A percentile compares a stretch with the other conserved stretches of the same genome.
Evolutionary conservation across 768 basidiomycete genomes (phyloP).

Genomic region (Suillus occidentalis): DNA sequence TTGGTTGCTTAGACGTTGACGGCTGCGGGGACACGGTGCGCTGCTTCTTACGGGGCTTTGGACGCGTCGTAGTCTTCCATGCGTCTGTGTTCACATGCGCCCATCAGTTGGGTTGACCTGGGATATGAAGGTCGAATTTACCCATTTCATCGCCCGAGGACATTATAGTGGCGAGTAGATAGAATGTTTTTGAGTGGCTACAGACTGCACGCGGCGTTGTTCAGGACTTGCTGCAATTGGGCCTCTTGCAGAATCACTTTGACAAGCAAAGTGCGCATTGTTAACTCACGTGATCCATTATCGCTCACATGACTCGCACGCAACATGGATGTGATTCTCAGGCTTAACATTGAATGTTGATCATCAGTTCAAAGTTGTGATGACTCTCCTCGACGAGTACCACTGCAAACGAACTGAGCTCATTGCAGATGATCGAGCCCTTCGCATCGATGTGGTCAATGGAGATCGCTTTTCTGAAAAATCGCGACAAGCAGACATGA

Average conservation of each 20-base stretch:
- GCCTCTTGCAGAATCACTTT: not conserved
- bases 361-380: not conserved
- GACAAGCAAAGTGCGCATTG: not conserved
- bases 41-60: constrained; percentile 20
- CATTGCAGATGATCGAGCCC: constrained; percentile 43
- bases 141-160: constrained; percentile 36
- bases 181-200: not conserved
- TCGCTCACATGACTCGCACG: constrained; percentile 13
- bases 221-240: not conserved
- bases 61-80: constrained; percentile 16
- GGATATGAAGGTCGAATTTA: constrained; percentile 15
- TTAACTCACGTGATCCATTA: constrained; percentile 8
- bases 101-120: constrained; percentile 5
- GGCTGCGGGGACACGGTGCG: constrained; percentile 17
- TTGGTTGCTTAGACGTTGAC: constrained; percentile 16
- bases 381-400: constrained; percentile 22
- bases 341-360: not conserved
- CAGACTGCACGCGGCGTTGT: not conserved
- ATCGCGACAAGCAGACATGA: constrained; percentile 50
- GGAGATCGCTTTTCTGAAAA: constrained; percentile 11
- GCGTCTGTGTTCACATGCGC: not conserved
- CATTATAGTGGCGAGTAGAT: constrained; percentile 15
- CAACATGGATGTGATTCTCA: not conserved
- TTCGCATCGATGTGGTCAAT: constrained; percentile 45
- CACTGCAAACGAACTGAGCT: constrained; percentile 28